Base-by-base conservation (phyloP, 2,329 filamentous ascomycete species). In the Fonsecaea nubica region DNA sequence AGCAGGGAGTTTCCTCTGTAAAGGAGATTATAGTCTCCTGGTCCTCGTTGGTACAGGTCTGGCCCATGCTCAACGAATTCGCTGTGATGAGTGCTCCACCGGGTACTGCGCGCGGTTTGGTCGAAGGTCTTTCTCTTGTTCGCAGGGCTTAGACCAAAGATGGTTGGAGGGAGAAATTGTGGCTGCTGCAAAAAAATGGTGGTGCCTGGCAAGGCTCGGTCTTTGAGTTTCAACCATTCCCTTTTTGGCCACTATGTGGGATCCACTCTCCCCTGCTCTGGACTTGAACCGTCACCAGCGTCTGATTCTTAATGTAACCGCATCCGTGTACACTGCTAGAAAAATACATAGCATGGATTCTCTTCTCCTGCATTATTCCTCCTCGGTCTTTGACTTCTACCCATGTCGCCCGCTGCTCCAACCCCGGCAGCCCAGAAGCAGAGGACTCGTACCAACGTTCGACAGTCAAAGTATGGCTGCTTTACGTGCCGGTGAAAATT, bases 391-490 rank as follows among this genome's bases (percentile, higher is more conserved):
- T 62, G 52, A 45, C 32, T 57, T 57, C 18, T 4, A 3, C 42
- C 18, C 12, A 54, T 18, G 18, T 13, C 36, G 21, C 35, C 15
- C 32, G 10, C 32, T 21, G 30, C 33, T 10, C 25, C 8, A 33
- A 8, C 21, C 18, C 35, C 48, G 10, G 5, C 48, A 25, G 25
- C 25, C 21, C n/a, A 10, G 13, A 57, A 56, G 40, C 57, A 36
- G 15, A 59, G 57, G 40, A 59, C 60, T 35, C 60, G 60, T 21
- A 57, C 53, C 50, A 63, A 63, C 25, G 60, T 63, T 5, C 60
- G 40, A 10, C 63, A 65, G 42, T 62, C 58, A 1, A 65, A 65
- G 52, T 65, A 62, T 33, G 63, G 63, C 18, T 65, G 63, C 50
- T 56, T 35, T 21, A 65, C 63, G 8, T 65, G 63, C 58, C 58